phyloP scores from a whole-genome alignment of 495 filamentous ascomycete species.

The Hyaloscypha bicolor region DNA sequence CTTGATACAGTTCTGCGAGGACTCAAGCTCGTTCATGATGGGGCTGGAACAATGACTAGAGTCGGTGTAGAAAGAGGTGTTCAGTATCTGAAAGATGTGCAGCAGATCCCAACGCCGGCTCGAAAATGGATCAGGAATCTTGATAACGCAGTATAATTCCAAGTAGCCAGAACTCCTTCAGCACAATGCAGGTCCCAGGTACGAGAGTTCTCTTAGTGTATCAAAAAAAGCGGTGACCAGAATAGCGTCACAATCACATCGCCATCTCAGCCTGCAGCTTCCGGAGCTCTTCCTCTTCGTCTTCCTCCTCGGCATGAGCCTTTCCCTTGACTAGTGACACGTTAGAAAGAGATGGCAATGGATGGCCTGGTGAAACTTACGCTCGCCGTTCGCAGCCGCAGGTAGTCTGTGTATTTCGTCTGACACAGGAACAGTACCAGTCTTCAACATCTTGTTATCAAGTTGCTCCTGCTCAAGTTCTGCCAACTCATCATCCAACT shows the following conservation, averaged over 20 bases:
- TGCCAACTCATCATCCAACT: conserved; percentile 78
- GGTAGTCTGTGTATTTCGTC: conserved; percentile 75
- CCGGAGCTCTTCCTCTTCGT: conserved; percentile 93
- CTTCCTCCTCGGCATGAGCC: conserved; percentile 70
- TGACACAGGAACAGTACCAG: conserved; percentile 69
- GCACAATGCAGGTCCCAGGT: conserved; percentile 28
- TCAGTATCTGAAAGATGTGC: conserved; percentile 27
- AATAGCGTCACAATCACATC: conserved; percentile 59
- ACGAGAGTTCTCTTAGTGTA: conserved; percentile 18
- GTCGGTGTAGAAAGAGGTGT: conserved; percentile 14
- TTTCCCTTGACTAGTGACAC: conserved; percentile 62
- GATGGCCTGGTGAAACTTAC: conserved; percentile 54
- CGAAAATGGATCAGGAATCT: conserved; percentile 29
- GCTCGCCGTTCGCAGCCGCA: conserved; percentile 66
- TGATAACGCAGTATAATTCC: conserved; percentile 21
- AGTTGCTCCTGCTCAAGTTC: conserved; percentile 82
- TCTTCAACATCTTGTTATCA: conserved; percentile 91
- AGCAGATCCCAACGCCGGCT: conserved; percentile 34
- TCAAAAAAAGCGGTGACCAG: conserved; percentile 19
- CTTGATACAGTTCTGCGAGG: conserved; percentile 6
- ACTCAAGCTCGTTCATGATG: not conserved
- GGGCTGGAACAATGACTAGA: conserved; percentile 1
- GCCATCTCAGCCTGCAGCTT: conserved; percentile 98
- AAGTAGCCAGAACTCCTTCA: conserved; percentile 27
- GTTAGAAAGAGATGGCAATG: conserved; percentile 14